phyloP scores from a whole-genome alignment of 352 stramenopile species.

The Globisporangium sylvaticum region DNA sequence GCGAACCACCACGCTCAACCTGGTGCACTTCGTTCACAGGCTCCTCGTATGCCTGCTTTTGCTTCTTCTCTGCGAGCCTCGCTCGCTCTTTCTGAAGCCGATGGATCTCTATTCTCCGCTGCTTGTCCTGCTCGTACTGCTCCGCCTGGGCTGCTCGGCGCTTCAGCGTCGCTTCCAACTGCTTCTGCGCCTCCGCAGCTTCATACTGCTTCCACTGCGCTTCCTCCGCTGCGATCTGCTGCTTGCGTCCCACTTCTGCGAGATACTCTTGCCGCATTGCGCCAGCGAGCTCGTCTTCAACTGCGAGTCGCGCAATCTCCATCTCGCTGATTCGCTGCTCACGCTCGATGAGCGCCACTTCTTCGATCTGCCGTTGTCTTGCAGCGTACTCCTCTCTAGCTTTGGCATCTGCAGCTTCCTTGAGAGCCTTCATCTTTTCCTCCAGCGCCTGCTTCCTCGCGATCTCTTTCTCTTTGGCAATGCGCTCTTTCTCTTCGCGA shows the following conservation, averaged over 20 bases:
- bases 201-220: slow-evolving; percentile 59
- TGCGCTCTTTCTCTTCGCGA: slow-evolving; percentile 34
- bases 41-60: slow-evolving; percentile 6
- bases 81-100: slow-evolving; percentile 52
- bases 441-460: slow-evolving; percentile 39
- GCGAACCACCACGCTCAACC: not conserved
- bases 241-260: slow-evolving; percentile 34
- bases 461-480: slow-evolving; percentile 42
- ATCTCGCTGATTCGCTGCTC: slow-evolving; percentile 30
- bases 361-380: slow-evolving; percentile 33
- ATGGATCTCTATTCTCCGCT: slow-evolving; percentile 63
- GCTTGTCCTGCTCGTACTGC: slow-evolving; percentile 65
- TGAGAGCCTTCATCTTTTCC: slow-evolving; percentile 54
- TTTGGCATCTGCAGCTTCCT: slow-evolving; percentile 56
- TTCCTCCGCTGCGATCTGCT: slow-evolving; percentile 56
- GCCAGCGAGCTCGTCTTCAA: slow-evolving; percentile 42
- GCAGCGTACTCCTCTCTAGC: slow-evolving; percentile 42
- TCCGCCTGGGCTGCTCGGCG: slow-evolving; percentile 48
- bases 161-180: slow-evolving; percentile 40
- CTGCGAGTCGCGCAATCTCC: slow-evolving; percentile 39
- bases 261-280: slow-evolving; percentile 33
- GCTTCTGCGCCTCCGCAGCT: slow-evolving; percentile 40
- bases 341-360: slow-evolving; percentile 30
- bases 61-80: slow-evolving; percentile 22
- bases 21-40: not conserved